Conservation (phyloP, 768 basidiomycete species). For the Termitomyces sp. region DNA sequence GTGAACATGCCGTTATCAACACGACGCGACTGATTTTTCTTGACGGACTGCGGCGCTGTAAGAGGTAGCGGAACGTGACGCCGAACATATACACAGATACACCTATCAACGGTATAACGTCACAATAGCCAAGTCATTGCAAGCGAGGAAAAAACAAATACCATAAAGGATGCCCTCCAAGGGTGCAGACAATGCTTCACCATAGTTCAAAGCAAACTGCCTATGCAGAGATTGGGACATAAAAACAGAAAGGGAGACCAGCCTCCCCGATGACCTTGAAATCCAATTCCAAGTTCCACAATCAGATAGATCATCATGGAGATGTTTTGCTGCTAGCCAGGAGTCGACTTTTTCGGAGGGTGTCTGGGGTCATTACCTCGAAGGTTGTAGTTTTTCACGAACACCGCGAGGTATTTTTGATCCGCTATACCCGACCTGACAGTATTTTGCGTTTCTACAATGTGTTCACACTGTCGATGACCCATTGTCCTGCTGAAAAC, state of each 20-base stretch:
- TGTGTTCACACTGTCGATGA: no score
- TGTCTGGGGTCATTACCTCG: no score
- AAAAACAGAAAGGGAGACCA: background rate
- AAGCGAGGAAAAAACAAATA: background rate
- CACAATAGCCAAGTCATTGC: background rate
- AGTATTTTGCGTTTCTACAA: no score
- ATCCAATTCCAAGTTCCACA: background rate
- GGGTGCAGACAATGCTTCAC: background rate
- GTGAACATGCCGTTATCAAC: background rate
- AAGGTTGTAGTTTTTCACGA: no score
- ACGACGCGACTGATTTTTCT: background rate
- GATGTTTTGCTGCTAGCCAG: no score
- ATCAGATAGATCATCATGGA: no score
- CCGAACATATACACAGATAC: constrained; percentile 1
- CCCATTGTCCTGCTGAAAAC: no score
- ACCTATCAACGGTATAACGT: background rate
- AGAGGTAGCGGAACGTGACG: background rate
- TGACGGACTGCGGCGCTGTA: background rate
- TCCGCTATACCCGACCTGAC: no score
- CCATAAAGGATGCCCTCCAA: background rate
- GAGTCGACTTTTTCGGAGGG: no score
- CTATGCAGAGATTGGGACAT: background rate
- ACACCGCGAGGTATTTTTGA: no score
- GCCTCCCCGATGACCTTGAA: background rate
- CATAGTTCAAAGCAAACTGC: background rate